Conservation (phyloP, 1,284 basidiomycete genomes). For the Filobasidium uniguttulatum region DNA sequence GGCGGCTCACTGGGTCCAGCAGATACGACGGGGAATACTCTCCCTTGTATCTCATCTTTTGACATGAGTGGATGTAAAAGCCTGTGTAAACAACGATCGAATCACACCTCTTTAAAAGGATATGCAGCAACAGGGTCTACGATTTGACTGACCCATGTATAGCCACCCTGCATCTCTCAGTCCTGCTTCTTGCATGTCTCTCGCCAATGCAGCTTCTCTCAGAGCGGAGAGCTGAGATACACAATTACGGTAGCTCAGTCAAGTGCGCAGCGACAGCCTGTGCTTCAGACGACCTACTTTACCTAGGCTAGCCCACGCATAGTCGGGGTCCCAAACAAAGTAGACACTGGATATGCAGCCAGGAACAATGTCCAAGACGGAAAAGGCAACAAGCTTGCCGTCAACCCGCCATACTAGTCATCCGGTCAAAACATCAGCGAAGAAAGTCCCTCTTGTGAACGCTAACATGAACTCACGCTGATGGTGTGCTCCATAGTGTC, state of each 20-base stretch:
- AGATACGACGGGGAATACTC: slow-evolving; percentile 80
- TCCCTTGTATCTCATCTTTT: slow-evolving; percentile 94
- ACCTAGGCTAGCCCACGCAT: slow-evolving; percentile 54
- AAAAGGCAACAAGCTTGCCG: slow-evolving; percentile 67
- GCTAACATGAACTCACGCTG: slow-evolving; percentile 37
- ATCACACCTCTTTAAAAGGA: background rate
- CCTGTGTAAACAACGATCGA: slow-evolving; percentile 43
- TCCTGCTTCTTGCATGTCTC: slow-evolving; percentile 61
- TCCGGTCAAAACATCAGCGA: background rate
- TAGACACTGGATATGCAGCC: slow-evolving; percentile 86
- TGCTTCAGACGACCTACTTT: slow-evolving; percentile 45
- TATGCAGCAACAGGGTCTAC: background rate
- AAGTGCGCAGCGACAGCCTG: background rate
- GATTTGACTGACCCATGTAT: slow-evolving; percentile 73
- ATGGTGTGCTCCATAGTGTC: slow-evolving; percentile 69
- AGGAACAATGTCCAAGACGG: slow-evolving; percentile 83
- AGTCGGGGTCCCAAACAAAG: slow-evolving; percentile 77
- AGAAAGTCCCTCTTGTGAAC: too few species aligned
- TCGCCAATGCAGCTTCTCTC: slow-evolving; percentile 57
- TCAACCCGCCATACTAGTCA: slow-evolving; percentile 63
- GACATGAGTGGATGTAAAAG: slow-evolving; percentile 80
- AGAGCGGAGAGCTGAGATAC: slow-evolving; percentile 71
- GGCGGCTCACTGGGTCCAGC: slow-evolving; percentile 58
- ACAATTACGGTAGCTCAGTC: background rate
- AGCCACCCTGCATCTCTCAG: slow-evolving; percentile 48